phyloP scores from a whole-genome alignment of 2,329 filamentous ascomycete genomes.

The Calonectria montana region DNA sequence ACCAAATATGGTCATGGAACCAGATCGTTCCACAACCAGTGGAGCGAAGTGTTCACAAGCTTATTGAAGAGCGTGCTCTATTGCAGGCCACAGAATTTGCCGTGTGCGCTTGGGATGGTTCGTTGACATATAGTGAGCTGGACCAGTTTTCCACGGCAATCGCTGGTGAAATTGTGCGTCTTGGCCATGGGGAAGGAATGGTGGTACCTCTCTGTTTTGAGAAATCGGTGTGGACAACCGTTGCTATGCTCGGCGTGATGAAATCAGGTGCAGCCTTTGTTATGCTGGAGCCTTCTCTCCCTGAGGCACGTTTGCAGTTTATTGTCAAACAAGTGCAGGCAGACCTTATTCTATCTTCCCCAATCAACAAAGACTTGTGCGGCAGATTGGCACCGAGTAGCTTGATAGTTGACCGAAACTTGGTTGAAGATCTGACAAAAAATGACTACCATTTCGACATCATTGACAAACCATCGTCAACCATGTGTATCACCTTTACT shows the following conservation, averaged over 20 bases:
- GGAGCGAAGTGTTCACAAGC: constrained; percentile 35
- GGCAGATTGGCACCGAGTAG: no score
- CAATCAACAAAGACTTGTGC: no score
- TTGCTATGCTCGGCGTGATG: constrained; percentile 38
- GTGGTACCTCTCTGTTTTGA: constrained; percentile 31
- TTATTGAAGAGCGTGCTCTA: constrained; percentile 16
- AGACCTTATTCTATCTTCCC: not conserved
- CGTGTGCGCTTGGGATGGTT: constrained; percentile 37
- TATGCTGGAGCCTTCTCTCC: not conserved
- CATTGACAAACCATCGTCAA: no score
- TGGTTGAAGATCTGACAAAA: not conserved
- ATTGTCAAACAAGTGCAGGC: constrained; percentile 10
- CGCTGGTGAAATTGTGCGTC: constrained; percentile 49
- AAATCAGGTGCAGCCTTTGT: constrained; percentile 40
- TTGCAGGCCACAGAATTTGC: no score
- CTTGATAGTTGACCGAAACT: not conserved
- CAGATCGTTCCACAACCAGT: constrained; percentile 20
- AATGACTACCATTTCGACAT: no score
- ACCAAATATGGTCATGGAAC: constrained; percentile 28
- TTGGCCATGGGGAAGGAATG: constrained; percentile 31
- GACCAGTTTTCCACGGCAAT: constrained; percentile 52
- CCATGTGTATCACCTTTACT: constrained; percentile 18
- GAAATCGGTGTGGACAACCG: constrained; percentile 37
- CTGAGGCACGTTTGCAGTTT: not conserved
- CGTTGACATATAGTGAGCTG: constrained; percentile 54